These are phyloP conservation scores for Cetraspora pellucida DNA, from an alignment of 192 early-diverging fungal genomes.

Conservation along the genomic window DNA sequence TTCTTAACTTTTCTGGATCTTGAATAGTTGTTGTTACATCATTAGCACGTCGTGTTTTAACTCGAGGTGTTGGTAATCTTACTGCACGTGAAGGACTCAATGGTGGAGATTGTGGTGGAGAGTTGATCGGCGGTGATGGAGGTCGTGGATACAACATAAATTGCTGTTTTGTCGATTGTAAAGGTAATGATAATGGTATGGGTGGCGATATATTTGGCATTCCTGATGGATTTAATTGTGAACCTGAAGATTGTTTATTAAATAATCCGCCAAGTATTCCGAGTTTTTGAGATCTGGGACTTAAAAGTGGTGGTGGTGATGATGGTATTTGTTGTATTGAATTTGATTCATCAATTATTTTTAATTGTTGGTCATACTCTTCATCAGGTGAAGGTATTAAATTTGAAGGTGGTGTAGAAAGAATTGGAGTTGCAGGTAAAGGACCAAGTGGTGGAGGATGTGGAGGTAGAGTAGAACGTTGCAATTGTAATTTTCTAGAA, in stretches of 20 bases:
- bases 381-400: neutral
- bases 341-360: neutral
- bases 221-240: neutral
- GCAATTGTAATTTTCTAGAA: neutral
- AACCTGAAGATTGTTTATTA: constrained; percentile 23
- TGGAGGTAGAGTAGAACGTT: neutral
- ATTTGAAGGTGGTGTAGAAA: neutral
- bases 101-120: constrained; percentile 31
- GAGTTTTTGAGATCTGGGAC: neutral
- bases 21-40: neutral
- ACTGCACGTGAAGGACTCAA: neutral
- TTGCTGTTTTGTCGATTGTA: neutral
- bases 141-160: neutral
- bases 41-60: neutral
- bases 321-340: neutral
- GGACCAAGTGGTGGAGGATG: neutral
- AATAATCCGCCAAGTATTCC: constrained; percentile 23
- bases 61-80: neutral
- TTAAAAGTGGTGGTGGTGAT: neutral
- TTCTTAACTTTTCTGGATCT: constrained; percentile 21
- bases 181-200: neutral
- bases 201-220: neutral
- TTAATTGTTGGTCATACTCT: neutral
- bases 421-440: neutral
- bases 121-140: neutral